These are phyloP conservation scores for Fusarium tupiense DNA, from an alignment of 2,329 filamentous ascomycete species.

Conservation along the genomic window DNA sequence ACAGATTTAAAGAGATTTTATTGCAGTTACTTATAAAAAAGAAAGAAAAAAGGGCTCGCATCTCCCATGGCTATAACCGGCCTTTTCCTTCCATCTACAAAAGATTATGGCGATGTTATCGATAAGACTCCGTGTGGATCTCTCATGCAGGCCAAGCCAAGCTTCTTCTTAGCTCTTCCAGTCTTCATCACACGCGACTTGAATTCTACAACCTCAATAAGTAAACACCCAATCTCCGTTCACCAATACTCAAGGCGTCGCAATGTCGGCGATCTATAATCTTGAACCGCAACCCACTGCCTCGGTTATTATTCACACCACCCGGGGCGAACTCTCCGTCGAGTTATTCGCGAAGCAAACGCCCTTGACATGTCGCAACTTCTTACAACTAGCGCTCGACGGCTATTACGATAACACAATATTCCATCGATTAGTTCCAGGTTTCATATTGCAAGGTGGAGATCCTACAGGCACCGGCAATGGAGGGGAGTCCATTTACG, in stretches of 20 bases:
- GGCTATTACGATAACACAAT: conserved; percentile 94
- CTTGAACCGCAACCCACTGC: conserved; percentile 94
- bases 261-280: conserved; percentile 91
- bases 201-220: conserved; percentile 1
- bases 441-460: conserved; percentile 93
- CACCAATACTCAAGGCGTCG: not conserved
- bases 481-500: conserved; percentile 91
- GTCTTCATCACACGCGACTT: conserved; percentile 14
- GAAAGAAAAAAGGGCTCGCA: not conserved
- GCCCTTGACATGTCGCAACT: conserved; percentile 91
- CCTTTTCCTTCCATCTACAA: not conserved
- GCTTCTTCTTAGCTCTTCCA: conserved; percentile 17
- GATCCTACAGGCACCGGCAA: conserved; percentile 93
- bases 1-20: not conserved
- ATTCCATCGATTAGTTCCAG: conserved; percentile 91
- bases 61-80: not conserved
- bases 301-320: conserved; percentile 90
- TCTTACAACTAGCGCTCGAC: conserved; percentile 92
- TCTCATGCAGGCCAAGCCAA: conserved; percentile 9
- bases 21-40: not conserved
- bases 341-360: conserved; percentile 96
- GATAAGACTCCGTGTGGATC: conserved; percentile 23
- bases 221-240: not conserved
- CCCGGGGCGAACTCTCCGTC: conserved; percentile 85
- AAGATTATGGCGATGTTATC: conserved; percentile 5